These are phyloP conservation scores for Aspergillus fischeri DNA, from an alignment of 2,329 filamentous ascomycete genomes.

Conservation along the genomic window DNA sequence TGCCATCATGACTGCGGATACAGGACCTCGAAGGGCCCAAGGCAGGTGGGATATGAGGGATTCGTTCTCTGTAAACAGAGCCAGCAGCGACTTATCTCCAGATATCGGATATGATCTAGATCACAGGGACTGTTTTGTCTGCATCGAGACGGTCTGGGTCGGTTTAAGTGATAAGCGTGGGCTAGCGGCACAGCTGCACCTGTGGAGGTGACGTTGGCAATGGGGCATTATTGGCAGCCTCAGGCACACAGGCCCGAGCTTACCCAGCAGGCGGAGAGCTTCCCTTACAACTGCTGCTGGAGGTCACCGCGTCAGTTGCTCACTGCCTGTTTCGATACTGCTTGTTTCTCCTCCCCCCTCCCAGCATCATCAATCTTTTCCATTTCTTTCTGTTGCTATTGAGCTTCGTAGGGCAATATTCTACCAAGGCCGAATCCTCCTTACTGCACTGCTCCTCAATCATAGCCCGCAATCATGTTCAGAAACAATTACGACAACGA, in stretches of 20 bases:
- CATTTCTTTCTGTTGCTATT: conserved; percentile 13
- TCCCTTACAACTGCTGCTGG: conserved; percentile 6
- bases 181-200: conserved; percentile 2
- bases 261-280: conserved; percentile 8
- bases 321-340: conserved; percentile 23
- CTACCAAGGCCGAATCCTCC: background rate
- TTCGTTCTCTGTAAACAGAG: conserved; percentile 3
- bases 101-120: background rate
- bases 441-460: conserved; percentile 4
- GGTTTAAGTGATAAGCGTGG: background rate
- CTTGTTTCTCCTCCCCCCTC: background rate
- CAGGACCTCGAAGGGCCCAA: conserved; percentile 18
- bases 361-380: conserved; percentile 4
- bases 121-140: conserved; percentile 1
- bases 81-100: background rate
- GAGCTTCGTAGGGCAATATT: background rate
- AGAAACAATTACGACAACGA: conserved; percentile 99
- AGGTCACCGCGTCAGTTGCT: conserved; percentile 32
- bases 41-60: conserved; percentile 1
- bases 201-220: conserved; percentile 24
- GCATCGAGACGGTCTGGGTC: conserved; percentile 4
- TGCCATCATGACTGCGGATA: conserved; percentile 57
- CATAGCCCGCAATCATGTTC: conserved; percentile 64
- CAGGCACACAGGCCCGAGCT: conserved; percentile 11
- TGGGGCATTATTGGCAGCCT: conserved; percentile 11